Evolutionary conservation across 2,329 filamentous ascomycete species (phyloP).

Genomic region (Curvularia sp.): DNA sequence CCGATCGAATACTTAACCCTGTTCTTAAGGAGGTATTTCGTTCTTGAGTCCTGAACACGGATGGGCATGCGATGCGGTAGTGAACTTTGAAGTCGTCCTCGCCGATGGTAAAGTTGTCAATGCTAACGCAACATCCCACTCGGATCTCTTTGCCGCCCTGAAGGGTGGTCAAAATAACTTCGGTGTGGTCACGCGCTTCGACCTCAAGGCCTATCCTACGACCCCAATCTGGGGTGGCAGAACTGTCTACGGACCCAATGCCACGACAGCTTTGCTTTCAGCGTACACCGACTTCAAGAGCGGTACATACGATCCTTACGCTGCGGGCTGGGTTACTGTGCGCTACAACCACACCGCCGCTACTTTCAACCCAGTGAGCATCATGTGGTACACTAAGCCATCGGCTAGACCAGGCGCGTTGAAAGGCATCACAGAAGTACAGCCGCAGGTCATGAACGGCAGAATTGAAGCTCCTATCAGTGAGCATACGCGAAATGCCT

Average conservation of each 20-base stretch:
- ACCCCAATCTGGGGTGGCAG: conserved; percentile 29
- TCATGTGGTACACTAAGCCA: conserved; percentile 37
- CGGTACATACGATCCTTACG: conserved; percentile 30
- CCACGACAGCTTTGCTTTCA: conserved; percentile 22
- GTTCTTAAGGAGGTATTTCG: conserved; percentile 27
- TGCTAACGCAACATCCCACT: conserved; percentile 44
- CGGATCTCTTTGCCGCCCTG: conserved; percentile 52
- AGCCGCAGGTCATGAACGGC: conserved; percentile 27
- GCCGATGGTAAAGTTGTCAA: conserved; percentile 50
- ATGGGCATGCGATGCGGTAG: conserved; percentile 35
- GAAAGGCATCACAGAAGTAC: conserved; percentile 21
- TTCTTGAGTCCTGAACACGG: conserved; percentile 32
- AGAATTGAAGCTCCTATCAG: conserved; percentile 26
- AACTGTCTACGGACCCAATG: conserved; percentile 24
- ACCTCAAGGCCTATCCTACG: conserved; percentile 39
- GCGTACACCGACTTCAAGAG: conserved; percentile 34
- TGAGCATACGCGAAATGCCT: conserved; percentile 34
- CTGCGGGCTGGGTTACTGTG: conserved; percentile 36
- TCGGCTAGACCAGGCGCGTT: conserved; percentile 26
- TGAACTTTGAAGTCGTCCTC: conserved; percentile 49
- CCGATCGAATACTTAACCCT: neutral
- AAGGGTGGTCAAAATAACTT: conserved; percentile 57
- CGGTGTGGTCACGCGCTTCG: conserved; percentile 54
- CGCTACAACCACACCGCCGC: conserved; percentile 31
- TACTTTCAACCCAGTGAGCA: conserved; percentile 25